Base-by-base conservation (phyloP, 257 asterid species). In the Solanum corneliomulleri region DNA sequence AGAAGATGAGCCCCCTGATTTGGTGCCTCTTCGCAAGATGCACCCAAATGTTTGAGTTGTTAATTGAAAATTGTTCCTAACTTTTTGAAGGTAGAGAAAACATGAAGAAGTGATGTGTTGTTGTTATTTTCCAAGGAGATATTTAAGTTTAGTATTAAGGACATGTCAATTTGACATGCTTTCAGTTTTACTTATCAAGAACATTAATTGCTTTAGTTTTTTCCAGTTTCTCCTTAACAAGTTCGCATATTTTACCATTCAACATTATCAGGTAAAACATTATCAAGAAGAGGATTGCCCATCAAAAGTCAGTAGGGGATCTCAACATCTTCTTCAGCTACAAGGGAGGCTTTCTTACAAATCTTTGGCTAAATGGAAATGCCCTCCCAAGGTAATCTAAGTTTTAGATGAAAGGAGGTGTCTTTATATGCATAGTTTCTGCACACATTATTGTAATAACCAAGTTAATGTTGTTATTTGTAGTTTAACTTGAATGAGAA, bases 401-500 rank as follows among this genome's bases (percentile, higher is more conserved):
- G 33, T 84, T 60, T 74, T 37, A 83, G 45, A 39, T 86, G 86
- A 83, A 44, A 23, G 72, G 31, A 70, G 7, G 52, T 60, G 66
- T 35, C 41, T 42, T 56, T 87, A 25, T 58, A 21, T 66, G 12
- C 58, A 23, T 81, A 16, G 33, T 16, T 68, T 74, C 82, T 29
- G 39, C 21, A 35, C 14, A 16, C 82, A 69, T 60, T 56, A 47
- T 56, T 25, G 18, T 89, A 75, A 83, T 39, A 60, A 85, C 29
- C 52, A 69, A 11, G 75, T 78, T 44, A 78, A 27, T 84, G 20
- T 14, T 23, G 69, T 64, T 70, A 47, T 88, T 27, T 47, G 85
- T 87, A 93, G 94, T 82, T 93, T 85, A 45, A 47, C 83, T 64
- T 90, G 89, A 72, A 86, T 44, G 9, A 66, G 60, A 12, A 71